Evolutionary conservation across 306 rosid species (phyloP), one percentile per base, ranked within the genome.

Genomic region (Cicer pinnatifidum): DNA sequence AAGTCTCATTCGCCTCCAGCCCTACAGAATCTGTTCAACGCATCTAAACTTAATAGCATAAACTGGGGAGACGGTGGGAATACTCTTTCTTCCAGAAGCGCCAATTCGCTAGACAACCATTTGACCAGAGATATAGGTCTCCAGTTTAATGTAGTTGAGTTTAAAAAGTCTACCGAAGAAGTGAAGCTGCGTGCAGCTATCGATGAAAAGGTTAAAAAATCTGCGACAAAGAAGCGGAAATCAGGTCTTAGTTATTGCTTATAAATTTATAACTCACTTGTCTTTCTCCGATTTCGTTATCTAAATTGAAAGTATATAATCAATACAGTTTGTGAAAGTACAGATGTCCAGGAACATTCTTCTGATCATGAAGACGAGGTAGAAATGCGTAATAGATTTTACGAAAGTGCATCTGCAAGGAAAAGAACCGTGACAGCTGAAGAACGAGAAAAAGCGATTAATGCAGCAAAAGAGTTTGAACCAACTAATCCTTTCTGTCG

Each of bases 361-460:
- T 56, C 85, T 48, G 85, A 75, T 64, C 82, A 84, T 1, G 95
- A 84, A 67, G 89, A 91, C 64, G 92, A 89, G 67, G 84, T 46
- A 11, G 96, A 88, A 60, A 88, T 89, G 82, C 95, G 96, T 65
- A 73, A 78, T 66, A 86, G 97, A 77, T 95, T 95, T 85, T 95
- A 95, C 16, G 97, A 91, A 86, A 90, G 99, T 84, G 97, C 99
- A 48, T 91, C 99, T 69, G 97, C 97, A 35, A 86, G 99, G 77
- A 95, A 95, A 86, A 88, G 99, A 88, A 90, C 97, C 0, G 96
- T 84, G 80, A 91, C 97, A n/a, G 91, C 96, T 1, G 99, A 91
- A 84, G 97, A 95, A 90, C 86, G 99, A 76, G 99, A 95, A 46
- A 87, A 85, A 86, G 97, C 90, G 51, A 45, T 91, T 20, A 91